These are phyloP conservation scores for Alnus rubra DNA, from an alignment of 306 rosid genomes.

Conservation along the genomic window DNA sequence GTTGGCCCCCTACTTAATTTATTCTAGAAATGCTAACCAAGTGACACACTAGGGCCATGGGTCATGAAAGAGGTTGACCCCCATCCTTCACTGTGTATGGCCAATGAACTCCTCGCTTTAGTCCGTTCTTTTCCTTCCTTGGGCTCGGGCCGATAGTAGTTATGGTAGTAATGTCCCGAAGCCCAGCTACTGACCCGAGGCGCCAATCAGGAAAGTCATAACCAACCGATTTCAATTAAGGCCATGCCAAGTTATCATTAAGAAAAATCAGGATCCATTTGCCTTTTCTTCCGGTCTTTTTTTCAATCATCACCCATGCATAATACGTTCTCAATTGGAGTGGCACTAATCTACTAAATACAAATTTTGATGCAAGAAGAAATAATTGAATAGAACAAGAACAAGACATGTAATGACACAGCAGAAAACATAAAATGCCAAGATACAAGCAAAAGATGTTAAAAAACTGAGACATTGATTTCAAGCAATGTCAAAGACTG, in stretches of 20 bases:
- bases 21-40: too few species aligned
- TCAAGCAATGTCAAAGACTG: neutral
- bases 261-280: neutral
- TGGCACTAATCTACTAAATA: neutral
- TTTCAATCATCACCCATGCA: neutral
- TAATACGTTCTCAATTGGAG: neutral
- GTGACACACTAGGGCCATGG: too few species aligned
- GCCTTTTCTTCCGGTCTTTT: neutral
- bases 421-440: neutral
- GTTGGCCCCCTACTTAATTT: too few species aligned
- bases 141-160: too few species aligned
- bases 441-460: neutral
- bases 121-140: too few species aligned
- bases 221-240: slow-evolving; percentile 3
- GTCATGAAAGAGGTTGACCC: too few species aligned
- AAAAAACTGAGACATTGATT: neutral
- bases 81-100: too few species aligned
- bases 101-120: too few species aligned
- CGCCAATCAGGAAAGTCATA: too few species aligned
- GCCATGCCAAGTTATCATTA: neutral
- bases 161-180: too few species aligned
- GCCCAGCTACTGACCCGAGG: too few species aligned
- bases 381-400: neutral
- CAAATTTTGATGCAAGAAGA: neutral
- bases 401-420: neutral